Evolutionary conservation across 805 yeast species (phyloP).

Genomic region (Ogataea saltuana): DNA sequence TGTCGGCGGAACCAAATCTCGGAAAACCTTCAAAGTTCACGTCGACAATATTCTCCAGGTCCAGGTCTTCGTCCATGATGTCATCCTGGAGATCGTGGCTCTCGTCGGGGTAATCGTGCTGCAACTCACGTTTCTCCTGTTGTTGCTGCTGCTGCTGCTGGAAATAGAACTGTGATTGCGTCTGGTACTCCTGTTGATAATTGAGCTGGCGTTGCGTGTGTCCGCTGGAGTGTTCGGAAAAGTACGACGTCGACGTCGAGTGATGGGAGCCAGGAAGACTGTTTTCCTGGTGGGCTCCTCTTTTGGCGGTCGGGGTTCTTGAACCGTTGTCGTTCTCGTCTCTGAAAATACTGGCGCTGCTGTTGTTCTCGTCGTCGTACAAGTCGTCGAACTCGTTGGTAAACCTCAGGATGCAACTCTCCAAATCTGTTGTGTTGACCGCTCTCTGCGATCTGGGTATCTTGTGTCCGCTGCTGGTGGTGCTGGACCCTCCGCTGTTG

Average conservation of each 20-base stretch:
- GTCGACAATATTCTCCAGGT: slow-evolving; percentile 29
- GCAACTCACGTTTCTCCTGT: neutral
- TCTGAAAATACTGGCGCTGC: slow-evolving; percentile 32
- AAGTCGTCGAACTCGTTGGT: slow-evolving; percentile 44
- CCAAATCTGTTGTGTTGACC: slow-evolving; percentile 41
- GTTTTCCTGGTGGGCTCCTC: neutral
- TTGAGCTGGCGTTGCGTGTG: neutral
- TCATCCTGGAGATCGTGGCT: slow-evolving; percentile 7
- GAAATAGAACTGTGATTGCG: neutral
- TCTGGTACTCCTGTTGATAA: neutral
- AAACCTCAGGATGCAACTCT: slow-evolving; percentile 41
- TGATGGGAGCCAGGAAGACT: slow-evolving; percentile 1
- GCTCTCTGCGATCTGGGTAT: slow-evolving; percentile 30
- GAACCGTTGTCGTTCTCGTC: slow-evolving; percentile 19
- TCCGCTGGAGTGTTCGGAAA: slow-evolving; percentile 1
- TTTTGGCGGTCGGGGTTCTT: slow-evolving; percentile 1
- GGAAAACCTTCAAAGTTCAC: slow-evolving; percentile 31
- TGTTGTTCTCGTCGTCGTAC: slow-evolving; percentile 29
- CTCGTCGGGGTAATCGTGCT: neutral
- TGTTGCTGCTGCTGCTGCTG: slow-evolving; percentile 6
- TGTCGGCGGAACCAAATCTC: slow-evolving; percentile 24
- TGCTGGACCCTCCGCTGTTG: slow-evolving; percentile 13
- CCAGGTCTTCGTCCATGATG: slow-evolving; percentile 31
- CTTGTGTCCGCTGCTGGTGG: slow-evolving; percentile 18
- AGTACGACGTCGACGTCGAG: neutral